Evolutionary conservation across 768 basidiomycete genomes (phyloP), one percentile per base, ranked within the genome.

Genomic region (Termitomyces sp.): DNA sequence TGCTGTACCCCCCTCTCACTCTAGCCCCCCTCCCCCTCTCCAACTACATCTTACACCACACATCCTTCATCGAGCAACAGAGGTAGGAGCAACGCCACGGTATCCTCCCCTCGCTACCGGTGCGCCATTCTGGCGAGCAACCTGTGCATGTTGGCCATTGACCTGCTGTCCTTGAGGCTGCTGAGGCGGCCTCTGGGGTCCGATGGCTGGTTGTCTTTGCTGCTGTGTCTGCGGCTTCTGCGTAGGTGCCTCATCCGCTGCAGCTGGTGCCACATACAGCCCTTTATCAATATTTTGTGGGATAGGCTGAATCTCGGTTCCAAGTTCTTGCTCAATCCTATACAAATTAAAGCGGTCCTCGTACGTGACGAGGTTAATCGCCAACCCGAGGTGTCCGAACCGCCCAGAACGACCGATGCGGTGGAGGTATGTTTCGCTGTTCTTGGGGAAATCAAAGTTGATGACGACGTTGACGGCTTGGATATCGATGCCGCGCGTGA

Each of bases 391-490:
- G 72, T 99, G 96, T 55, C 97, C 96, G 68, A 97, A 99, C 52
- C 96, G 90, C 55, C 96, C 97, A 3, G 93, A 95, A 60, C 96
- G 94, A 68, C 97, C 96, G 68, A 98, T 98, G 63, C 96, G 90
- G 72, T 99, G 96, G 22, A 99, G 86, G 74, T 99, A 99, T 3
- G 96, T 98, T 73, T 99, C 97, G 60, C 93, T 92, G 71, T 95
- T 98, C 82, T 98, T 97, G 60, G 96, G 96, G 74, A 98, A 97
- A 72, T 99, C 96, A 68, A 99, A 99, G 76, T 98, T 98, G 82
- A 99, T 98, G 68, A 99, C 96, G 71, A 98, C 97, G 74, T 99
- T 99, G 61, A 99, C 96, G 58, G 96, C 97, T 76, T 98, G 97
- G 70, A 99, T 99, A 74, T 99, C 96, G 72, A 99, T 99, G 76